Evolutionary conservation across 805 yeast genomes (phyloP).

Genomic region (Candida chauliodis): DNA sequence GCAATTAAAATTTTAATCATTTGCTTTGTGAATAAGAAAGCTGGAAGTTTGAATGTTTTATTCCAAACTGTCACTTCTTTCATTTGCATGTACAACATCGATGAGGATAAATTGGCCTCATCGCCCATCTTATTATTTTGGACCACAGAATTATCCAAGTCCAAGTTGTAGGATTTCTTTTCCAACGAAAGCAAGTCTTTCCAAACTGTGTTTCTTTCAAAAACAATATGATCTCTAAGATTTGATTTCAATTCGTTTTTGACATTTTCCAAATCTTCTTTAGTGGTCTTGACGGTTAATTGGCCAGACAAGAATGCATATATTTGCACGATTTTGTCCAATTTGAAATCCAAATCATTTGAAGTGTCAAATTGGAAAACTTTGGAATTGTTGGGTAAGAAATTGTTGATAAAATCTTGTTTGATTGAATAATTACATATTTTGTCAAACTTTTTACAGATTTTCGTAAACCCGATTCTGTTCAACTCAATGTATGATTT

Average conservation of each 20-base stretch:
- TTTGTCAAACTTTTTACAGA: slow-evolving; percentile 89
- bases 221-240: slow-evolving; percentile 87
- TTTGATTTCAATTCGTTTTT: slow-evolving; percentile 47
- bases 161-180: slow-evolving; percentile 26
- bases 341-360: slow-evolving; percentile 41
- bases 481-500: slow-evolving; percentile 81
- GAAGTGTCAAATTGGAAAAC: slow-evolving; percentile 47
- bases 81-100: slow-evolving; percentile 20
- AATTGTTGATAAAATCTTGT: slow-evolving; percentile 49
- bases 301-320: slow-evolving; percentile 46
- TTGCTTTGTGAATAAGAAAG: slow-evolving; percentile 44
- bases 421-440: slow-evolving; percentile 61
- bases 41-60: slow-evolving; percentile 36
- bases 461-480: slow-evolving; percentile 84
- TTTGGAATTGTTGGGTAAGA: slow-evolving; percentile 45
- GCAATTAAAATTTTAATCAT: slow-evolving; percentile 47
- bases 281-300: slow-evolving; percentile 46
- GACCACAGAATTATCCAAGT: slow-evolving; percentile 16
- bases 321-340: slow-evolving; percentile 50
- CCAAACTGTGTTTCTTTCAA: slow-evolving; percentile 99
- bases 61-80: slow-evolving; percentile 16
- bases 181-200: slow-evolving; percentile 84
- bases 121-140: slow-evolving; percentile 23
- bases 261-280: slow-evolving; percentile 39
- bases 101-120: slow-evolving; percentile 13